phyloP scores from a whole-genome alignment of 179 eudicot genomes.

The Nepenthes alata region DNA sequence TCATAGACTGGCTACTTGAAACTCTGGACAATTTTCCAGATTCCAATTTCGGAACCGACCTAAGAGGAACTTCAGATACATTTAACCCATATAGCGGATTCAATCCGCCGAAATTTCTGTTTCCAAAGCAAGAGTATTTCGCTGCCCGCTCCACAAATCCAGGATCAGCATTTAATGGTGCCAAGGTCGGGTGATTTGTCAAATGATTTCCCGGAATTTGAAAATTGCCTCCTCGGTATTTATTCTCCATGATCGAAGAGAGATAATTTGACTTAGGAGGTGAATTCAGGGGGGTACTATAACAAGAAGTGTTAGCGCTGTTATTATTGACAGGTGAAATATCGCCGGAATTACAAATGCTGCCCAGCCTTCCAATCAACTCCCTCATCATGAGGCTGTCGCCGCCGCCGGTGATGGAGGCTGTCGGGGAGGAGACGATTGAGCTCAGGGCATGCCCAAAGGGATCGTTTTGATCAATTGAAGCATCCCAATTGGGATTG shows the following conservation, averaged over 20 bases:
- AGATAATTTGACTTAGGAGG: slow-evolving; percentile 51
- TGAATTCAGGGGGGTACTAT: slow-evolving; percentile 65
- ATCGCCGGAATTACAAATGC: slow-evolving; percentile 45
- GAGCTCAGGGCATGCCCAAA: slow-evolving; percentile 85
- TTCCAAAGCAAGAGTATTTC: slow-evolving; percentile 43
- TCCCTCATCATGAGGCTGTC: slow-evolving; percentile 54
- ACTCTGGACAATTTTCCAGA: slow-evolving; percentile 27
- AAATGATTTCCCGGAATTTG: slow-evolving; percentile 16
- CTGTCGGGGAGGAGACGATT: slow-evolving; percentile 69
- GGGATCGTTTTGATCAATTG: slow-evolving; percentile 52
- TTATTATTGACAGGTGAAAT: slow-evolving; percentile 17
- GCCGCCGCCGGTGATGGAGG: slow-evolving; percentile 20
- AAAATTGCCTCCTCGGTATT: slow-evolving; percentile 12
- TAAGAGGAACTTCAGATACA: slow-evolving; percentile 9
- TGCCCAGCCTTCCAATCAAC: slow-evolving; percentile 66
- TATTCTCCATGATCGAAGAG: slow-evolving; percentile 27
- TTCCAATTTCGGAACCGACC: slow-evolving; percentile 17
- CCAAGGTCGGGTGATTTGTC: slow-evolving; percentile 8
- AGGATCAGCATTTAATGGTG: slow-evolving; percentile 44
- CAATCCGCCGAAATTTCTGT: slow-evolving; percentile 29
- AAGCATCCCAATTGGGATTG: slow-evolving; percentile 33
- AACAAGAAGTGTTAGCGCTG: slow-evolving; percentile 45
- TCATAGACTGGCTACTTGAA: slow-evolving; percentile 25
- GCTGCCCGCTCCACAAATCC: slow-evolving; percentile 79
- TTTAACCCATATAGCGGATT: slow-evolving; percentile 14